Conservation (phyloP, 805 yeast genomes). For the Kodamaea neixiangensis region DNA sequence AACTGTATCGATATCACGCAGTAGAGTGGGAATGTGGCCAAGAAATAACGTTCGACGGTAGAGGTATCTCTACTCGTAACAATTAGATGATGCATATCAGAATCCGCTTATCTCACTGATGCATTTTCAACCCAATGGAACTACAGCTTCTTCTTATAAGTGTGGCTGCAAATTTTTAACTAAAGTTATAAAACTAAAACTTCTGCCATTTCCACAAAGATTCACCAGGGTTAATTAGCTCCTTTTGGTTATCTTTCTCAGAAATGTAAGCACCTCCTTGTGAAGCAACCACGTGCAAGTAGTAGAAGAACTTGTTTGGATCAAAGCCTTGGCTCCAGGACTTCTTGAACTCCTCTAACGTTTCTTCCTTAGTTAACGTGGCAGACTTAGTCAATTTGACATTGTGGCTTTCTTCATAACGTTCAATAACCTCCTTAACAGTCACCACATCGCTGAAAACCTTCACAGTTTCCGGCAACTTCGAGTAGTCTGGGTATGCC, state of each 20-base stretch:
- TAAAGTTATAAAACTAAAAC: background rate
- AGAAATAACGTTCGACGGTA: too few relatives aligned
- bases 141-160: too few relatives aligned
- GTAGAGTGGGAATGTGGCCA: too few relatives aligned
- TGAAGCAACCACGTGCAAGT: constrained; percentile 31
- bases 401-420: constrained; percentile 42
- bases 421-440: constrained; percentile 37
- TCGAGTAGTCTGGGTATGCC: constrained; percentile 26
- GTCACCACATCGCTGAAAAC: constrained; percentile 44
- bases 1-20: background rate
- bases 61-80: too few relatives aligned
- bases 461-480: constrained; percentile 46
- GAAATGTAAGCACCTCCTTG: constrained; percentile 39
- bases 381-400: constrained; percentile 21
- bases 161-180: background rate
- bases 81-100: too few relatives aligned
- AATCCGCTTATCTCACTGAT: too few relatives aligned
- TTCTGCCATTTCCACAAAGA: constrained; percentile 46
- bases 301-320: constrained; percentile 34
- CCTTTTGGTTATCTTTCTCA: constrained; percentile 38
- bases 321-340: constrained; percentile 31
- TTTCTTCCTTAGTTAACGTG: constrained; percentile 22
- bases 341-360: constrained; percentile 30
- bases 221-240: constrained; percentile 48
- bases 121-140: too few relatives aligned